Conservation (phyloP, 768 basidiomycete genomes). For the Leucocoprinus birnbaumii region DNA sequence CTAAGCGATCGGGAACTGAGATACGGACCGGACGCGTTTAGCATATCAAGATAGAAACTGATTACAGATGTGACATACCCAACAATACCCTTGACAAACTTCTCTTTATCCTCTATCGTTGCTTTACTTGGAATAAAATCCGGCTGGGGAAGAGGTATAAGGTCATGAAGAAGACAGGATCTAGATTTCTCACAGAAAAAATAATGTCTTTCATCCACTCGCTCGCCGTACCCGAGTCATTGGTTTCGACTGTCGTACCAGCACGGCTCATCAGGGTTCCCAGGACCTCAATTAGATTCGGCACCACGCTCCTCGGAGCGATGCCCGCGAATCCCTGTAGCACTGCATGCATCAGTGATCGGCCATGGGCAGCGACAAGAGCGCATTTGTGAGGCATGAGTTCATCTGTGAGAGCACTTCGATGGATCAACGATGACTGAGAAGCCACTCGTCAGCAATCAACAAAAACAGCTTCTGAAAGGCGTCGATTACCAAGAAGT, state of each 20-base stretch:
- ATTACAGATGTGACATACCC: constrained; percentile 40
- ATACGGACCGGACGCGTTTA: neutral
- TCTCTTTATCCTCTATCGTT: constrained; percentile 70
- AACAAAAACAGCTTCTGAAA: neutral
- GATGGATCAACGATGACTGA: constrained; percentile 64
- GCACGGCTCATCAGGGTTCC: constrained; percentile 57
- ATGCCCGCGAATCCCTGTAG: constrained; percentile 80
- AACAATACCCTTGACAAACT: constrained; percentile 68
- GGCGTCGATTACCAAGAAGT: constrained; percentile 59
- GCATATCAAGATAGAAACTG: neutral
- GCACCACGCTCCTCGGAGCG: constrained; percentile 79
- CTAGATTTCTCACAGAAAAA: constrained; percentile 44
- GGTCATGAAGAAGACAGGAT: neutral
- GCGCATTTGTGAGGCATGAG: constrained; percentile 46
- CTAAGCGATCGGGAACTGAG: constrained; percentile 68
- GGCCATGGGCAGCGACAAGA: constrained; percentile 53
- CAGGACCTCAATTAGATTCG: constrained; percentile 82
- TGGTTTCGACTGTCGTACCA: constrained; percentile 26
- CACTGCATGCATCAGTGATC: constrained; percentile 66
- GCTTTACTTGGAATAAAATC: constrained; percentile 76
- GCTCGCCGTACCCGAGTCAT: constrained; percentile 31
- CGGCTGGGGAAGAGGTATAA: constrained; percentile 38
- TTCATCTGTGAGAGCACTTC: constrained; percentile 61
- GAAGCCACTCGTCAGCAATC: neutral
- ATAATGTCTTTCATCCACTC: constrained; percentile 75